Conservation (phyloP, 2,329 filamentous ascomycete species). For the Colletotrichum lindemuthianum region DNA sequence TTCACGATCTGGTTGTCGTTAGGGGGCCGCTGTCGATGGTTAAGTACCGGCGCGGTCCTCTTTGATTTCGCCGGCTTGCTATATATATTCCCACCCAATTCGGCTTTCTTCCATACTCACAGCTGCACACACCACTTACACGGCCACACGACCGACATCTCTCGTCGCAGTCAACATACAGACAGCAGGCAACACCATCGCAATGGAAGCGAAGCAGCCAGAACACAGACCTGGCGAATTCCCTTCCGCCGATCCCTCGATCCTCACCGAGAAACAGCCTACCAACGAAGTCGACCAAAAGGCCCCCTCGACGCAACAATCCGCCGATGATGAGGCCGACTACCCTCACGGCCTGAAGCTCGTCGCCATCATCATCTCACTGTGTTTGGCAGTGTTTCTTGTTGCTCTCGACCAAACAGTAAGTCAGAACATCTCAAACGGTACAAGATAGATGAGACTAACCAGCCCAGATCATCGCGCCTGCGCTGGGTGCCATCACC, state of each 20-base stretch:
- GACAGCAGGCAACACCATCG: not conserved
- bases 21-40: not conserved
- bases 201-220: slow-evolving; percentile 18
- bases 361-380: slow-evolving; percentile 52
- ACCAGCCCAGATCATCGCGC: slow-evolving; percentile 51
- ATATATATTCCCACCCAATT: not conserved
- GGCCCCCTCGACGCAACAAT: not conserved
- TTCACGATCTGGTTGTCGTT: slow-evolving; percentile 16
- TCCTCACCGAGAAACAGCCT: slow-evolving; percentile 16
- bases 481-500: slow-evolving; percentile 63
- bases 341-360: slow-evolving; percentile 55
- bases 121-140: not conserved
- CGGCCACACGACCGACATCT: not conserved
- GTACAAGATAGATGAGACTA: not conserved
- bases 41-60: slow-evolving; percentile 14
- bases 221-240: slow-evolving; percentile 5
- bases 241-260: slow-evolving; percentile 26
- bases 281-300: not conserved
- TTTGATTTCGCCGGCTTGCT: not conserved
- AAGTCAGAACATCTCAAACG: no score
- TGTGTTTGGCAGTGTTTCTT: slow-evolving; percentile 59
- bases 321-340: slow-evolving; percentile 36
- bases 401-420: slow-evolving; percentile 62
- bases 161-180: no score
- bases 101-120: not conserved